Evolutionary conservation across 345 rosid species (phyloP), one percentile per base, ranked within the genome.

Genomic region (Crucihimalaya himalaica): DNA sequence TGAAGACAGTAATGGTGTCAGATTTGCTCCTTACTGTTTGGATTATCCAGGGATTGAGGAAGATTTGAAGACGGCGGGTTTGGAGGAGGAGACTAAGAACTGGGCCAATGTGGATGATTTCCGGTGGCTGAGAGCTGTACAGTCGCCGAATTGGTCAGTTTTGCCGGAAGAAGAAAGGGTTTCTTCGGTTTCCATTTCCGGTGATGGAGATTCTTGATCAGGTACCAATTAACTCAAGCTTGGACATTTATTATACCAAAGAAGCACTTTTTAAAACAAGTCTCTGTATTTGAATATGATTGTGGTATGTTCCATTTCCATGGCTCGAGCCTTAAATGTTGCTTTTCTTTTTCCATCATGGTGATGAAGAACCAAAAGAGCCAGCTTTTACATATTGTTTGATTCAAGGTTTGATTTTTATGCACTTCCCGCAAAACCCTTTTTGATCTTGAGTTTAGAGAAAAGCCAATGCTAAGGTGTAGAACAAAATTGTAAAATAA

Each of bases 91-190:
- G 82, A 86, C 81, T 0, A 82, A 72, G 46, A 87, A 81, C 60
- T 89, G 97, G 98, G 73, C 68, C 52, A 85, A 82, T 81, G 96
- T 89, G 13, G 97, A 91, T 84, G 97, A 94, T 81, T 94, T 94
- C 73, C 79, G 83, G 86, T 94, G 98, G 97, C 47, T 94, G 61
- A 84, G 87, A 80, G 97, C 95, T 11, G 81, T 86, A 20, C 90
- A 87, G 56, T 87, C 95, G 0, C 98, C 96, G 0, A 92, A 87
- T 62, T 92, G 98, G 98, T 88, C 86, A 1, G 61, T 88, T 64
- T 68, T 92, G 66, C 97, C 87, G 11, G 85, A 78, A 67, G 81
- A 80, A 35, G 83, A 86, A 75, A 84, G 94, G 80, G 9, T 83
- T 63, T 80, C 72, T 21, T 58, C 46, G 10, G 56, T 91, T 76